Evolutionary conservation across 1,284 basidiomycete genomes (phyloP), one percentile per base, ranked within the genome.

Genomic region (Thelephora terrestris): DNA sequence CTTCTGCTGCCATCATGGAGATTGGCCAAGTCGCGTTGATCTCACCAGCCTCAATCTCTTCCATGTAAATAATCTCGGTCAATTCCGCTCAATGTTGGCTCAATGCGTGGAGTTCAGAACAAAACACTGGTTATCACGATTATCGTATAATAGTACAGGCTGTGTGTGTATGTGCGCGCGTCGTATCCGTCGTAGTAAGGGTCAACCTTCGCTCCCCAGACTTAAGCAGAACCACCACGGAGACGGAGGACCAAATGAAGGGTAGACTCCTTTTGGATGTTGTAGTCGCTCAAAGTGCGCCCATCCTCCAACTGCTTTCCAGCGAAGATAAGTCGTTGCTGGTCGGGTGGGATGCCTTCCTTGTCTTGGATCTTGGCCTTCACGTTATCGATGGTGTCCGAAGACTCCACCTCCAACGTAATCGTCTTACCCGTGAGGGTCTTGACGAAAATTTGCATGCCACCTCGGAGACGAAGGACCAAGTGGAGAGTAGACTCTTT

Each of bases 321-420:
- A 32, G 85, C 87, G 53, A 90, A 90, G 64, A 90, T 90, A 23
- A 89, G 71, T 25, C 86, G 82, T 60, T 89, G 86, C 61, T 89
- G 85, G 58, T 89, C 85, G n/a, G 86, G 85, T 17, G 85, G 85
- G 43, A 88, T 88, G 1, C 85, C 85, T 59, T 88, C 85, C 70
- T 87, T 87, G 63, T 88, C 85, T 63, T 88, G 85, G 52, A 89
- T 88, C 75, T 88, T 88, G 51, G 81, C 75, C 69, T 89, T 88
- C 53, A 89, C 86, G 57, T 90, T 90, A 68, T 92, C 89, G 55
- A 92, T 91, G 42, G 90, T 91, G 67, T 91, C 89, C 0, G 83
- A 87, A 1, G 88, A 90, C 67, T 93, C 89, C 29, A 93, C 88
- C 65, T 91, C 87, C 47, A 91, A 70, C 23, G 88, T 91, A 65